A percentile compares a stretch with the other conserved stretches of the same genome.
These are phyloP conservation scores for Pseudogymnoascus sp. DNA, from an alignment of 2,329 filamentous ascomycete genomes.

Conservation along the genomic window DNA sequence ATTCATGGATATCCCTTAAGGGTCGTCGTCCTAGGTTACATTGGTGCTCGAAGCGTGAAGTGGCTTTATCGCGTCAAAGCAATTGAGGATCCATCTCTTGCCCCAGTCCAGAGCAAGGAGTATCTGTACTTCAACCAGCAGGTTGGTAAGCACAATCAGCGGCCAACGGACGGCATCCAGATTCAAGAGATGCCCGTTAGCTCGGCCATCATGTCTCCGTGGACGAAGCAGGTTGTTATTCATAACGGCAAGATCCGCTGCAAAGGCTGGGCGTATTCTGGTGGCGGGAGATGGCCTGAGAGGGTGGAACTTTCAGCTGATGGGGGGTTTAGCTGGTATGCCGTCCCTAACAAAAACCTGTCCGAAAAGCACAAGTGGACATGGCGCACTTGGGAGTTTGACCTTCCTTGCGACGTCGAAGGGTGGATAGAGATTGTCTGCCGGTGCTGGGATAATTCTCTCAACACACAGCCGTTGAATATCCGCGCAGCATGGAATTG, in stretches of 20 bases:
- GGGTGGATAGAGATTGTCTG: slow-evolving; percentile 52
- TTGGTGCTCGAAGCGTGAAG: slow-evolving; percentile 60
- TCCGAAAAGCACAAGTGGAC: slow-evolving; percentile 53
- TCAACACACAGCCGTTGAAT: slow-evolving; percentile 51
- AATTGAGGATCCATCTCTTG: slow-evolving; percentile 44
- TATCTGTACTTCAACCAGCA: slow-evolving; percentile 60
- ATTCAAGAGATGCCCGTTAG: slow-evolving; percentile 61
- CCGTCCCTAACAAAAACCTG: slow-evolving; percentile 53
- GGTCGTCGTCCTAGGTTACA: slow-evolving; percentile 54
- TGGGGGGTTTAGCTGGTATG: slow-evolving; percentile 54
- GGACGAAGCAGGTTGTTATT: slow-evolving; percentile 25
- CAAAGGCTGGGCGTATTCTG: slow-evolving; percentile 59
- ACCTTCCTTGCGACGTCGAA: slow-evolving; percentile 53
- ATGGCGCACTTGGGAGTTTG: slow-evolving; percentile 56
- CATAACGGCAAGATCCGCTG: slow-evolving; percentile 29
- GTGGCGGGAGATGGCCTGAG: slow-evolving; percentile 55
- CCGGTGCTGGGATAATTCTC: slow-evolving; percentile 52
- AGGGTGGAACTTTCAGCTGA: slow-evolving; percentile 61
- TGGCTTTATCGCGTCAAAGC: slow-evolving; percentile 58
- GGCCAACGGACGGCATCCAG: slow-evolving; percentile 61
- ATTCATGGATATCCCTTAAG: slow-evolving; percentile 60
- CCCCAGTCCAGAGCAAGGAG: slow-evolving; percentile 57
- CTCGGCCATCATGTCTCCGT: slow-evolving; percentile 56
- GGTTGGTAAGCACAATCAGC: slow-evolving; percentile 58
- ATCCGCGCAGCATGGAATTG: slow-evolving; percentile 54